These are phyloP conservation scores for Stevia rebaudiana DNA, from an alignment of 140 eudicot species.

Conservation along the genomic window DNA sequence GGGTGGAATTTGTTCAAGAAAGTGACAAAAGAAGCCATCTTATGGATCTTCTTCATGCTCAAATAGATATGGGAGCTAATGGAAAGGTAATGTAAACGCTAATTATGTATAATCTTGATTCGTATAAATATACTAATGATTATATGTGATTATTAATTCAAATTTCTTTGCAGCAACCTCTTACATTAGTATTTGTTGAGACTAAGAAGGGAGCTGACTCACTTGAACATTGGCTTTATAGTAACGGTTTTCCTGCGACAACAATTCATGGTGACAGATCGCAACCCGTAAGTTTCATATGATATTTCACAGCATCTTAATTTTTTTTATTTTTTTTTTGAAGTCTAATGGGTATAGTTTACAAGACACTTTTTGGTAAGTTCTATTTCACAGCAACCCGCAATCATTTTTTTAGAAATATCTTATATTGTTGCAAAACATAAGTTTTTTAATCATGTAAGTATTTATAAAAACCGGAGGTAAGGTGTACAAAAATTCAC, in stretches of 20 bases:
- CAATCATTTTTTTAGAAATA: background rate
- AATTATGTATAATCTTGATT: background rate
- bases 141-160: background rate
- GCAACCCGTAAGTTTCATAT: constrained; percentile 52
- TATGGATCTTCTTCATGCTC: constrained; percentile 92
- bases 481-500: constrained; percentile 6
- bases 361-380: background rate
- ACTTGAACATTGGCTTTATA: constrained; percentile 67
- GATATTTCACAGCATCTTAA: background rate
- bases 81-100: constrained; percentile 44
- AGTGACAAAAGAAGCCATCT: constrained; percentile 79
- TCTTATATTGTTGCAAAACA: background rate
- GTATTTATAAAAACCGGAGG: background rate
- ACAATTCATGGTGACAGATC: constrained; percentile 82
- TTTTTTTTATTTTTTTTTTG: background rate
- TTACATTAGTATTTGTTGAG: constrained; percentile 77
- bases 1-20: constrained; percentile 74
- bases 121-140: background rate
- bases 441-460: background rate
- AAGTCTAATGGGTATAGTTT: background rate
- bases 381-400: background rate
- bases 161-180: constrained; percentile 55
- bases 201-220: constrained; percentile 88
- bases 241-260: constrained; percentile 77
- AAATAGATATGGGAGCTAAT: constrained; percentile 49